These are phyloP conservation scores for Monosporozyma aerobia DNA, from an alignment of 805 yeast species.

Conservation along the genomic window DNA sequence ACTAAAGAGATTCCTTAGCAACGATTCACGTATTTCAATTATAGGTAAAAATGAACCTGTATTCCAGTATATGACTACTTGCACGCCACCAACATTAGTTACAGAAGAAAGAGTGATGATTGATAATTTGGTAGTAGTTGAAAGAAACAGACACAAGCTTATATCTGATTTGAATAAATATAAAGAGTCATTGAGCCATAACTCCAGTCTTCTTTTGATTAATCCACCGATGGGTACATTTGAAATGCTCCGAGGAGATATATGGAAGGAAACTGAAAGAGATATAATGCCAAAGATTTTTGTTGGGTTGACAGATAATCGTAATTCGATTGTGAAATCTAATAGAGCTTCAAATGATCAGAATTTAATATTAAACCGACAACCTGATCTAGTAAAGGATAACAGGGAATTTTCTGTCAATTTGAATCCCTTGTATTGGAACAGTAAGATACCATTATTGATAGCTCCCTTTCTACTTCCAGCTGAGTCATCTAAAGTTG, in stretches of 20 bases:
- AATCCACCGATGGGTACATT: slow-evolving; percentile 67
- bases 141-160: slow-evolving; percentile 27
- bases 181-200: slow-evolving; percentile 31
- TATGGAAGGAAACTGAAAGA: slow-evolving; percentile 41
- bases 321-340: background rate
- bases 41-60: background rate
- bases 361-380: slow-evolving; percentile 1
- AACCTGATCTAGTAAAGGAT: background rate
- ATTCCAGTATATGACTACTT: slow-evolving; percentile 27
- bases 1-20: slow-evolving; percentile 33
- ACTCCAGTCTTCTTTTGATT: slow-evolving; percentile 52
- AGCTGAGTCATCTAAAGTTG: background rate
- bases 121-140: slow-evolving; percentile 36
- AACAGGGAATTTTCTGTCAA: background rate
- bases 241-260: slow-evolving; percentile 35
- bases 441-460: slow-evolving; percentile 1
- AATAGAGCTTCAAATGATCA: background rate
- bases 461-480: slow-evolving; percentile 11
- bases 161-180: slow-evolving; percentile 42
- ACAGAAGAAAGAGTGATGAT: slow-evolving; percentile 30
- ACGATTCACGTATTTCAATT: slow-evolving; percentile 32
- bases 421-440: background rate
- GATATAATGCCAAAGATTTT: slow-evolving; percentile 44
- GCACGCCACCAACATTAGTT: slow-evolving; percentile 25
- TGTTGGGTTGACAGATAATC: slow-evolving; percentile 35